These are phyloP conservation scores for Meredithiella fracta DNA, from an alignment of 2,329 filamentous ascomycete species.

Conservation along the genomic window DNA sequence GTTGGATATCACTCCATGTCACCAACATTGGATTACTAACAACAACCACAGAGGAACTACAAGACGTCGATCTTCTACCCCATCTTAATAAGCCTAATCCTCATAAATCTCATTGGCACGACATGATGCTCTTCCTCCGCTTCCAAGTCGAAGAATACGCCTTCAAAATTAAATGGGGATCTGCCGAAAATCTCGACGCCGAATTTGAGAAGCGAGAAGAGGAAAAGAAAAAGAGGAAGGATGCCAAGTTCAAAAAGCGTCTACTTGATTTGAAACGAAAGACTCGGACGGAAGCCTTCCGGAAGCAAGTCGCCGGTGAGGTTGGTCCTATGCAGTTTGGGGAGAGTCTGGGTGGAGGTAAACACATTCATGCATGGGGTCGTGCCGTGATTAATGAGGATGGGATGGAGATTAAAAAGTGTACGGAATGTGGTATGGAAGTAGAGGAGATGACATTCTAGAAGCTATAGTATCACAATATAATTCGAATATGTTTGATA, in stretches of 20 bases:
- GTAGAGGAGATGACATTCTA: constrained; percentile 59
- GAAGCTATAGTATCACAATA: neutral
- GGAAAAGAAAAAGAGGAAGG: constrained; percentile 72
- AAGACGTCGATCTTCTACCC: constrained; percentile 70
- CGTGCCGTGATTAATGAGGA: constrained; percentile 50
- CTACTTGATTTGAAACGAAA: constrained; percentile 81
- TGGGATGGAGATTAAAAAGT: constrained; percentile 68
- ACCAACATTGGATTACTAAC: constrained; percentile 5
- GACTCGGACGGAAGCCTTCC: constrained; percentile 79
- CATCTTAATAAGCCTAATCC: constrained; percentile 84
- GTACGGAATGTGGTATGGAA: constrained; percentile 59
- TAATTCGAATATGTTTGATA: neutral
- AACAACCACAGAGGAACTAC: constrained; percentile 55
- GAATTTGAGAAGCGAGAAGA: constrained; percentile 68
- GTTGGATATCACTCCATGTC: constrained; percentile 21
- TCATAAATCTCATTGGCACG: constrained; percentile 89
- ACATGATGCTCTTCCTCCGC: constrained; percentile 95
- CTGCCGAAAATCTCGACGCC: constrained; percentile 64
- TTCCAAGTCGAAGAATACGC: constrained; percentile 93
- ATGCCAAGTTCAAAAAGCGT: constrained; percentile 82
- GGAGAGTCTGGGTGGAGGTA: constrained; percentile 50
- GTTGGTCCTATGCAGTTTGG: constrained; percentile 49
- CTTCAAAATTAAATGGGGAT: constrained; percentile 80
- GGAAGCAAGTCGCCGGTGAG: constrained; percentile 44
- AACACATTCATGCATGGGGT: constrained; percentile 82